Base-by-base conservation (phyloP, 805 yeast genomes). In the Pichia cephalocereana region DNA sequence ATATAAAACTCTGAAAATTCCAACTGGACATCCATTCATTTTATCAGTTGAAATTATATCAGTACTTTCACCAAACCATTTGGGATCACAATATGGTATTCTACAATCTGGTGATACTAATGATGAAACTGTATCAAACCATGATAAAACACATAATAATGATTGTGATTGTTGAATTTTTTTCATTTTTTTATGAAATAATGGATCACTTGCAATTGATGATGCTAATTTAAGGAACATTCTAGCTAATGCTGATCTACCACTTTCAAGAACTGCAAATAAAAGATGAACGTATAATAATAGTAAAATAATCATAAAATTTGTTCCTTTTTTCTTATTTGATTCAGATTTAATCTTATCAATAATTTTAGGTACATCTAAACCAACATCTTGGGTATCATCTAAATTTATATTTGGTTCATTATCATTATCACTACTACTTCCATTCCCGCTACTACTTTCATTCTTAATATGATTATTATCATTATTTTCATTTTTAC, bases 11-110 rank as follows among this genome's bases (percentile, higher is more conserved):
- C 61, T 59, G 56, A 78, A 77, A 1, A 78, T 71, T 50, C 76
- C 81, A 4, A 79, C 80, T 0, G 83, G 82, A 52, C 83, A 78
- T 1, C 82, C 83, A 74, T 75, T 76, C 72, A 78, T 69, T 47
- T 68, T 69, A 7, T 76, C 68, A 0, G 80, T 76, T 17, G 81
- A 75, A 6, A 73, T 66, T 11, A 57, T 56, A 48, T 69, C 72
- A 28, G 59, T 54, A 45, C 63, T 66, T 9, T 67, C 61, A 2
- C 82, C 82, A 53, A 75, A 77, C 80, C 81, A 77, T 18, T 62
- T 68, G 10, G 75, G 72, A 30, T 68, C 70, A 59, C 80, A 76
- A 48, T 64, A 76, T 0, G 83, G 82, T 31, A 76, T 55, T 17
- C 83, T 60, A 53, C 77, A 76, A 58, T 77, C 82, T 1, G 82